These are phyloP conservation scores for Fusarium fracticaudum DNA, from an alignment of 2,329 filamentous ascomycete genomes.

Conservation along the genomic window DNA sequence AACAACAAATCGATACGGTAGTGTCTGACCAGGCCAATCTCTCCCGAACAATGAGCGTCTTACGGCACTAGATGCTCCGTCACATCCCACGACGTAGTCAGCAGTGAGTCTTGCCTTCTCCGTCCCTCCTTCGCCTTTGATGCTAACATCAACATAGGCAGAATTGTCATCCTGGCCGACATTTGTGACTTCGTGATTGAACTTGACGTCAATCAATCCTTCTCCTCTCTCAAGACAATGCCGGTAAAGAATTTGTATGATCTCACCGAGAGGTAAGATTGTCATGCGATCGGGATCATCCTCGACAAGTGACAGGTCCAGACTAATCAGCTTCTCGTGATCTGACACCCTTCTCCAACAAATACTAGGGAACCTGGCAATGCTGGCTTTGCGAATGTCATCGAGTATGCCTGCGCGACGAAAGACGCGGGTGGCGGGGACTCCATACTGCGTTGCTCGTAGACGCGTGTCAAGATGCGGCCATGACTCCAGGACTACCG, in stretches of 20 bases:
- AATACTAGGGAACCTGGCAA: not conserved
- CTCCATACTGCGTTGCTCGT: constrained; percentile 1
- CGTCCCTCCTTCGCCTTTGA: not conserved
- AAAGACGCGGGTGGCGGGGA: not conserved
- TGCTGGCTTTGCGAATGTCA: not conserved
- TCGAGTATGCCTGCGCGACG: not conserved
- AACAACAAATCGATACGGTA: not conserved
- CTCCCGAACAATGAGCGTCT: not conserved
- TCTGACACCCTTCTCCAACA: constrained; percentile 6
- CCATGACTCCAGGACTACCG: not conserved
- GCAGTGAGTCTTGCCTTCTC: not conserved
- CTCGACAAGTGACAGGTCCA: not conserved
- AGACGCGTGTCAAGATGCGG: not conserved
- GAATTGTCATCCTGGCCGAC: not conserved
- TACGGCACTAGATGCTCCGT: not conserved
- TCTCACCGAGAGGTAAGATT: not conserved
- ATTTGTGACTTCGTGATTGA: not conserved
- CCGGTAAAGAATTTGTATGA: not conserved
- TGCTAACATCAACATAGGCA: not conserved
- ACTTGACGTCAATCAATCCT: not conserved
- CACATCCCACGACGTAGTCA: constrained; percentile 5
- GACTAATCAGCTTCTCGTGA: not conserved
- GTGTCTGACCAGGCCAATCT: not conserved
- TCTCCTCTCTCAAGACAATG: not conserved
- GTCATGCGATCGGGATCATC: constrained; percentile 10